Conservation (phyloP, 139 green algal species). For the Spirogloea muscicola region DNA sequence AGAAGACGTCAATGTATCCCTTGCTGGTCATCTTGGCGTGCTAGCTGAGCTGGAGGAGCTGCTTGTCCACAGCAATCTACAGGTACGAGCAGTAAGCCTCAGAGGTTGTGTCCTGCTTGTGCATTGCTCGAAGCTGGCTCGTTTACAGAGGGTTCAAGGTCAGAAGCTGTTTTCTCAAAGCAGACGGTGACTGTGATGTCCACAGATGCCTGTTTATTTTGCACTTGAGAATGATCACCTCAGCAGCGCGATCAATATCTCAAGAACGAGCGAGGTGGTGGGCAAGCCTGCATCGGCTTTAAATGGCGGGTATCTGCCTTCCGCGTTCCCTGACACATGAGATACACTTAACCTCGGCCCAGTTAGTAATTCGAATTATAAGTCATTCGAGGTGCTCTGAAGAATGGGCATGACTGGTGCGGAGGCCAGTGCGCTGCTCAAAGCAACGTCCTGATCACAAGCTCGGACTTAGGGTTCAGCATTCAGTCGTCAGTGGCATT, state of each 20-base stretch:
- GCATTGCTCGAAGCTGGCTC: neutral
- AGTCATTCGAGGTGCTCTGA: too few relatives aligned
- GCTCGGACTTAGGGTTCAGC: too few relatives aligned
- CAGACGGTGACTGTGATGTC: neutral
- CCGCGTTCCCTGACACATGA: too few relatives aligned
- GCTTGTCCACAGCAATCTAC: conserved; percentile 16
- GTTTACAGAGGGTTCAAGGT: neutral
- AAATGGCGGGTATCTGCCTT: conserved; percentile 46
- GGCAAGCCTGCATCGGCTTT: conserved; percentile 30
- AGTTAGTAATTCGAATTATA: too few relatives aligned
- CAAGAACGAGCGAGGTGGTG: conserved; percentile 26
- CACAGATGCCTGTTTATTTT: conserved; percentile 44
- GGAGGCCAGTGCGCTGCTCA: too few relatives aligned
- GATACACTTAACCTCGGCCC: too few relatives aligned
- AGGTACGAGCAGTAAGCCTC: conserved; percentile 3
- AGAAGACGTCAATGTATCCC: too few relatives aligned
- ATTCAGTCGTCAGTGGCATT: too few relatives aligned
- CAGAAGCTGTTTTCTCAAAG: neutral
- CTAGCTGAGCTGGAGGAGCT: conserved; percentile 19
- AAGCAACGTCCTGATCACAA: too few relatives aligned
- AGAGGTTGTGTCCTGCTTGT: neutral
- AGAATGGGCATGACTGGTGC: too few relatives aligned
- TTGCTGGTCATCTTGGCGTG: too few relatives aligned
- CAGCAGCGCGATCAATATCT: conserved; percentile 6
- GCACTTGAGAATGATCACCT: conserved; percentile 45